Evolutionary conservation across 441 rosid genomes (phyloP), one percentile per base, ranked within the genome.

Genomic region (Erysimum cheiri): DNA sequence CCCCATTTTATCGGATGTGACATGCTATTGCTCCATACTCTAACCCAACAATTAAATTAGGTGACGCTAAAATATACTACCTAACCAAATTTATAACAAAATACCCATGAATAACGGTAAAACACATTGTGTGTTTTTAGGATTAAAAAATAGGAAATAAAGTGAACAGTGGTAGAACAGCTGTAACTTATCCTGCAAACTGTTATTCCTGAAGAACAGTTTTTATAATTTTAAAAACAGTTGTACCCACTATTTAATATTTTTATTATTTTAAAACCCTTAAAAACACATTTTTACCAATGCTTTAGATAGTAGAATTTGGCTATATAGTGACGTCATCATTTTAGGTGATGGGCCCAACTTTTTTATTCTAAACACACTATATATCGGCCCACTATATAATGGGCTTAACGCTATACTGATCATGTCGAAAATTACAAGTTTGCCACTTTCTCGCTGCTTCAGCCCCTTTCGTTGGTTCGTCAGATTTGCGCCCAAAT

Each of bases 401-500:
- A 28, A 68, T 53, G 74, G 78, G 70, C 70, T 19, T 6, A 48
- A 12, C 14, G 7, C 15, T 37, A 4, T 40, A 8, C 3, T 49
- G 3, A 5, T 9, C 13, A 28, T 24, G 10, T 17, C n/a, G 4
- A 33, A 37, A 67, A 36, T 69, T 46, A 68, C 73, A 40, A 60
- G 33, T 62, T 33, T 67, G 55, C 69, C 63, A 46, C 39, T 11
- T 3, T 0, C 32, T n/a, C 31, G 8, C 64, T 53, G 71, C 61
- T 7, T 17, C 56, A 39, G 1, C 54, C 37, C 37, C 47, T 62
- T 67, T 41, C 29, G 36, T 32, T 28, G 35, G 15, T 48, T 14
- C 54, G 13, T 71, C 76, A 71, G 69, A 60, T 76, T 66, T 43
- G 33, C 59, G n/a, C 22, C 49, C 78, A 50, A 75, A 78, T 43